Evolutionary conservation across 495 filamentous ascomycete species (phyloP), one percentile per base, ranked within the genome.

Genomic region (Aspergillus incahuasiensis): DNA sequence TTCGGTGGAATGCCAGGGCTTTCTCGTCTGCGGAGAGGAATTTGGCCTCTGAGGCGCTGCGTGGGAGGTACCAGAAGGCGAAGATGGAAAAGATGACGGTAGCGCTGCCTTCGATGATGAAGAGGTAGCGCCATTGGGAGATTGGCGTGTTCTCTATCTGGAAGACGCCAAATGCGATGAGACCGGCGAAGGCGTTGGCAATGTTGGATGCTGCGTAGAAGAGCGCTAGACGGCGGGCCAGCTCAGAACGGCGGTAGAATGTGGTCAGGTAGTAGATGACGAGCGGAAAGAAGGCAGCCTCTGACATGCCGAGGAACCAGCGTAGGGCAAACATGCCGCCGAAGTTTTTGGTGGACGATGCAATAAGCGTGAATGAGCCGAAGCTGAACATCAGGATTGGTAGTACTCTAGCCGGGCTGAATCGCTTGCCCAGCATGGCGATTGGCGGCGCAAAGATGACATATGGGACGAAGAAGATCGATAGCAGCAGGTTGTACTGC

Each of bases 151-250:
- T 70, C 18, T 85, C 54, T 62, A 91, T 91, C 51, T 85, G 88
- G 67, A 91, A 90, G 3, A 89, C 83, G 0, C 86, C 88, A 51
- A 87, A 90, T 0, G 88, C 83, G 18, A 92, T 75, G 1, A 91
- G 74, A 6, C 88, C 88, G 1, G 81, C 80, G 62, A 91, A 91
- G 20, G 87, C 89, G 42, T 80, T 83, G 22, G 87, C 88, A 45
- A 91, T 86, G 54, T 82, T 87, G 28, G 81, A 84, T 0, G 86
- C 87, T 0, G 87, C 88, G 64, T 91, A 91, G 74, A 91, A 92
- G 60, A 91, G 76, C 34, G 86, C 86, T 1, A 92, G 77, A 3
- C 88, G 85, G 18, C 87, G 75, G 6, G 87, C 88, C 8, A 92
- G 74, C 63, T 91, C 88, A n/a, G 82, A 82, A 34, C 88, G 82